Evolutionary conservation across 768 basidiomycete species (phyloP).

Genomic region (Boletus fagicola): DNA sequence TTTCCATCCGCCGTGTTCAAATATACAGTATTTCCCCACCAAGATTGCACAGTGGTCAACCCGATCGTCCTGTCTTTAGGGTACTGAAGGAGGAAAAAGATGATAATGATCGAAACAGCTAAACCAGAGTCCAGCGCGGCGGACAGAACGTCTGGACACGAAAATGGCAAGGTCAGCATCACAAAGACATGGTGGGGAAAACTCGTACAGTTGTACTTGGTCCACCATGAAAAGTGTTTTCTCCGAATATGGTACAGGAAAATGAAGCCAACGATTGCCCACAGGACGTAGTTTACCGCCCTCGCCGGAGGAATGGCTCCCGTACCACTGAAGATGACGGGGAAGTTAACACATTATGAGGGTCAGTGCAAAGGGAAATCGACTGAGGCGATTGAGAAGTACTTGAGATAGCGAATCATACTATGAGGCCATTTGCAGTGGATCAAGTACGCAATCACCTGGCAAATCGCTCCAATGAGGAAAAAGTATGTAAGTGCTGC

Average conservation of each 20-base stretch:
- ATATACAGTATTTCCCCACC: conserved; percentile 68
- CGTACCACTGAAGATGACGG: conserved; percentile 55
- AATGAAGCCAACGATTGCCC: conserved; percentile 62
- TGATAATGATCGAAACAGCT: conserved; percentile 51
- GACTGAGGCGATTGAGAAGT: conserved; percentile 22
- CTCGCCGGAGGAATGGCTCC: conserved; percentile 63
- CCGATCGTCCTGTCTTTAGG: conserved; percentile 63
- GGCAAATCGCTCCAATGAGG: conserved; percentile 68
- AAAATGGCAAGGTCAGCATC: conserved; percentile 16
- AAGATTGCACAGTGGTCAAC: conserved; percentile 45
- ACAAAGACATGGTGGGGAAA: no score
- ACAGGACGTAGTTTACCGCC: conserved; percentile 65
- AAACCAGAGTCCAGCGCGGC: conserved; percentile 73
- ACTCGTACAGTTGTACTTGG: conserved; percentile 46
- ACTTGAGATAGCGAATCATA: conserved; percentile 64
- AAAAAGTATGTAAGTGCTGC: conserved; percentile 66
- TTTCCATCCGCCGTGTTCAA: conserved; percentile 22
- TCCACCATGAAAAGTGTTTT: conserved; percentile 65
- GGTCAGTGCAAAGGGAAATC: background rate
- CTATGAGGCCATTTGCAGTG: conserved; percentile 61
- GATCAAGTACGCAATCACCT: conserved; percentile 53
- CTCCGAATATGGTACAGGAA: conserved; percentile 63
- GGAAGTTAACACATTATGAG: conserved; percentile 31
- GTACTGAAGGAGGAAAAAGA: conserved; percentile 66
- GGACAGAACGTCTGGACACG: conserved; percentile 55